A percentile compares a stretch with the other conserved stretches of the same genome.
Conservation (phyloP, 2,329 filamentous ascomycete species). For the Colletotrichum lindemuthianum region DNA sequence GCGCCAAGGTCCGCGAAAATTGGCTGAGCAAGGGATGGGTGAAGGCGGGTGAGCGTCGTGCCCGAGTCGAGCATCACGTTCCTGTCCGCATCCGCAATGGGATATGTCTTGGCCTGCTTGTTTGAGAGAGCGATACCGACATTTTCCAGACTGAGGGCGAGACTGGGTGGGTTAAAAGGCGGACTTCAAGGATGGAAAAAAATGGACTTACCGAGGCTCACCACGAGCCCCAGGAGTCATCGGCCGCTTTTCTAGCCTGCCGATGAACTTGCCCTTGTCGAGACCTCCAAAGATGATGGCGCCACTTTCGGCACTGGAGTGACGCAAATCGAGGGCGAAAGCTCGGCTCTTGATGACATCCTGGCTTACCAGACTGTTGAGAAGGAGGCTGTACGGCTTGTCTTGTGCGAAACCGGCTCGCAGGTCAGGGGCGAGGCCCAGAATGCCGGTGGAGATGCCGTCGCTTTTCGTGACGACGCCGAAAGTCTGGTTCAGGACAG, state of each 20-base stretch:
- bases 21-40: constrained; percentile 51
- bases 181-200: constrained; percentile 27
- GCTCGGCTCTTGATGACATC: constrained; percentile 60
- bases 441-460: constrained; percentile 62
- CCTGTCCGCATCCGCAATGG: constrained; percentile 44
- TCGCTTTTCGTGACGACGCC: constrained; percentile 57
- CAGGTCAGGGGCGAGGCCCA: constrained; percentile 59
- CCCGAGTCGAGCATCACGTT: constrained; percentile 64
- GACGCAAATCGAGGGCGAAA: constrained; percentile 62
- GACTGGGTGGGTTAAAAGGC: constrained; percentile 35
- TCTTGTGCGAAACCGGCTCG: constrained; percentile 48
- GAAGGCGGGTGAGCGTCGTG: constrained; percentile 60
- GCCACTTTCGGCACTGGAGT: constrained; percentile 53
- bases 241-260: constrained; percentile 53
- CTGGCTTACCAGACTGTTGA: constrained; percentile 59
- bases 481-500: constrained; percentile 58
- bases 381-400: constrained; percentile 62
- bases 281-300: constrained; percentile 64
- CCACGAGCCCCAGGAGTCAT: constrained; percentile 51
- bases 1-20: constrained; percentile 57
- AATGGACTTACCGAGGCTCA: constrained; percentile 42
- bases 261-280: constrained; percentile 62
- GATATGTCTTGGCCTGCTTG: constrained; percentile 38
- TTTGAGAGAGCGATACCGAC: constrained; percentile 45
- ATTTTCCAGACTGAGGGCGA: constrained; percentile 46